Percentiles rank a stretch among this genome's conserved stretches.
phyloP scores from a whole-genome alignment of 2,329 filamentous ascomycete genomes.

The Neoscytalidium dimidiatum region DNA sequence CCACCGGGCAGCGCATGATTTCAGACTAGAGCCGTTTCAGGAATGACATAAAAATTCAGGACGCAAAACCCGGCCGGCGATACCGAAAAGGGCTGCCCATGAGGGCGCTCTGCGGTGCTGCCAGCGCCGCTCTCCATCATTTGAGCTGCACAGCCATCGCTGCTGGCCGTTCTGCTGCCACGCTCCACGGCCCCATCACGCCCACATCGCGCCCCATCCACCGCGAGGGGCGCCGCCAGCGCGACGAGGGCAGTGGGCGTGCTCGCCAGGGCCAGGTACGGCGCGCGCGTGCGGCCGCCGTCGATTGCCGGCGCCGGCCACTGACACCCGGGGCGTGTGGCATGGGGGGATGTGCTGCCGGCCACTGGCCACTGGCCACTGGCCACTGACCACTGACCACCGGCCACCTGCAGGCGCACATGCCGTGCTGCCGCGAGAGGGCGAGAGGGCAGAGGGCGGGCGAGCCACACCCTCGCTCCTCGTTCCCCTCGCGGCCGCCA shows the following conservation, averaged over 20 bases:
- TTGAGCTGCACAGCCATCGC: background rate
- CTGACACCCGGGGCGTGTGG: slow-evolving; percentile 1
- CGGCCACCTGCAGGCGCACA: background rate
- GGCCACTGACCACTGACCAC: too few relatives aligned
- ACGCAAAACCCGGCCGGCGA: background rate
- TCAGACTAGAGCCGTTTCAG: slow-evolving; percentile 33
- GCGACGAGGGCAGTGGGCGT: background rate
- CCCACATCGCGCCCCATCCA: background rate
- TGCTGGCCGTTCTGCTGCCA: background rate
- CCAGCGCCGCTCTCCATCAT: background rate
- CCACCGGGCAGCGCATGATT: slow-evolving; percentile 22
- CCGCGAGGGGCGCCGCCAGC: background rate
- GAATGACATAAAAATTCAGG: slow-evolving; percentile 17
- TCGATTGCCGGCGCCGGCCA: background rate
- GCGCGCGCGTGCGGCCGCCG: background rate
- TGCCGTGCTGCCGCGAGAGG: slow-evolving; percentile 3
- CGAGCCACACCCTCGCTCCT: slow-evolving; percentile 1
- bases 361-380: too few relatives aligned
- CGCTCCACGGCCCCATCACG: background rate
- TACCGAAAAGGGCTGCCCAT: slow-evolving; percentile 6
- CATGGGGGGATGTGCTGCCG: too few relatives aligned
- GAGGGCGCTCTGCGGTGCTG: slow-evolving; percentile 13
- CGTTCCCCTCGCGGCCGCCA: background rate
- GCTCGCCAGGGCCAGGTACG: background rate
- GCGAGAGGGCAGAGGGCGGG: too few relatives aligned